phyloP scores from a whole-genome alignment of 306 rosid genomes.

The Castanea crenata region DNA sequence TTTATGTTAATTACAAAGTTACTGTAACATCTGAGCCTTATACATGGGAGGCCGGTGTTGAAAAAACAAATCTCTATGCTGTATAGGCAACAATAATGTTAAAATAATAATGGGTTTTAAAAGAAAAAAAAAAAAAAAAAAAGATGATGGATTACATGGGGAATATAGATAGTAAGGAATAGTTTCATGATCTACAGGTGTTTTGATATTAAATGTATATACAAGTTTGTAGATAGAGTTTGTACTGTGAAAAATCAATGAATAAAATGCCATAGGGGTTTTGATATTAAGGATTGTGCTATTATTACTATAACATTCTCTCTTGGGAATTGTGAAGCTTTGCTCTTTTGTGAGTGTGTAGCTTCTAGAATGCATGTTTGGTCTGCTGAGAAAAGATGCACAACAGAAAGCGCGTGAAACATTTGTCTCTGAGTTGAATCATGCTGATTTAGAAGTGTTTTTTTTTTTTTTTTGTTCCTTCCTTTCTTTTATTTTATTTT shows the following conservation, averaged over 20 bases:
- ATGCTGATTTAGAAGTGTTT: too few relatives aligned
- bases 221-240: slow-evolving; percentile 1
- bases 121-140: neutral
- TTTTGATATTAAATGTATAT: slow-evolving; percentile 5
- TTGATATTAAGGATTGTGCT: neutral
- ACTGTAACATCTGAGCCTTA: slow-evolving; percentile 41
- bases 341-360: neutral
- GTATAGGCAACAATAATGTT: slow-evolving; percentile 35
- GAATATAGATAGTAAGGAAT: neutral
- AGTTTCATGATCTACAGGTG: neutral
- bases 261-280: neutral
- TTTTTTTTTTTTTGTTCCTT: too few relatives aligned
- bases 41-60: slow-evolving; percentile 52
- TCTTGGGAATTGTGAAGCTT: neutral
- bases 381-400: too few relatives aligned
- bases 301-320: neutral
- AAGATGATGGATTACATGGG: slow-evolving; percentile 1
- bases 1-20: slow-evolving; percentile 14
- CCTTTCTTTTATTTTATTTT: too few relatives aligned
- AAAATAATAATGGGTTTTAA: neutral
- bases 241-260: slow-evolving; percentile 9
- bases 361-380: neutral
- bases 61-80: slow-evolving; percentile 29
- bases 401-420: too few relatives aligned
- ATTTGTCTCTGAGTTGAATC: too few relatives aligned